Conservation (phyloP, 345 rosid species). For the Populus nigra region DNA sequence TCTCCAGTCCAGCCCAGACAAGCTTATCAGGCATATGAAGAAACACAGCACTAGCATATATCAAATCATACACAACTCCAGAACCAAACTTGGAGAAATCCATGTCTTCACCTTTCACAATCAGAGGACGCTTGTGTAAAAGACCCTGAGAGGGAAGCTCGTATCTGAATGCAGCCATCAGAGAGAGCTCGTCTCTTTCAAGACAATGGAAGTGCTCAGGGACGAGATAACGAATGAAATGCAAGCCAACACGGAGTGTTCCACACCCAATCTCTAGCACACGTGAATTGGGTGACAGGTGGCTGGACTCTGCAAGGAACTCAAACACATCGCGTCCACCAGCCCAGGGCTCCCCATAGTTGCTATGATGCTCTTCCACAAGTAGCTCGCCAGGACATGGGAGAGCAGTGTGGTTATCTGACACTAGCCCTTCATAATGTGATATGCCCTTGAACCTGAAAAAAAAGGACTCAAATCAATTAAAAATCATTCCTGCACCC, state of each 20-base stretch:
- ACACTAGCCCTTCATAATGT: conserved; percentile 62
- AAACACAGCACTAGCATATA: conserved; percentile 95
- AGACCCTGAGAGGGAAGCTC: conserved; percentile 98
- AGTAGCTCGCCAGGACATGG: conserved; percentile 94
- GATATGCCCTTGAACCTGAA: conserved; percentile 85
- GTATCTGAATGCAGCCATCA: conserved; percentile 89
- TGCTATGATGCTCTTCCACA: conserved; percentile 90
- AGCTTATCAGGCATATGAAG: conserved; percentile 96
- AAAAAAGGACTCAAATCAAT: neutral
- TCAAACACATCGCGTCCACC: conserved; percentile 95
- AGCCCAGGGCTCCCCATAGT: conserved; percentile 98
- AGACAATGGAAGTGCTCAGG: conserved; percentile 79
- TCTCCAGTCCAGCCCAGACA: conserved; percentile 89
- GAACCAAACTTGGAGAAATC: conserved; percentile 75
- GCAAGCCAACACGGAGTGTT: conserved; percentile 88
- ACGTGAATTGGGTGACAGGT: conserved; percentile 45
- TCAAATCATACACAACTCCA: conserved; percentile 58
- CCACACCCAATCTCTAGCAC: conserved; percentile 98
- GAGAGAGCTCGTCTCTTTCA: conserved; percentile 89
- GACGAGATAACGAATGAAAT: conserved; percentile 72
- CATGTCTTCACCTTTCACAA: conserved; percentile 90
- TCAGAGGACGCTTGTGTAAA: conserved; percentile 70
- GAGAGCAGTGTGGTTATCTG: conserved; percentile 61
- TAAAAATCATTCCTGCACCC: neutral
- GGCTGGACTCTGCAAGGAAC: conserved; percentile 66